Evolutionary conservation across 2,329 filamentous ascomycete genomes (phyloP).

Genomic region (Fusarium robinianum): DNA sequence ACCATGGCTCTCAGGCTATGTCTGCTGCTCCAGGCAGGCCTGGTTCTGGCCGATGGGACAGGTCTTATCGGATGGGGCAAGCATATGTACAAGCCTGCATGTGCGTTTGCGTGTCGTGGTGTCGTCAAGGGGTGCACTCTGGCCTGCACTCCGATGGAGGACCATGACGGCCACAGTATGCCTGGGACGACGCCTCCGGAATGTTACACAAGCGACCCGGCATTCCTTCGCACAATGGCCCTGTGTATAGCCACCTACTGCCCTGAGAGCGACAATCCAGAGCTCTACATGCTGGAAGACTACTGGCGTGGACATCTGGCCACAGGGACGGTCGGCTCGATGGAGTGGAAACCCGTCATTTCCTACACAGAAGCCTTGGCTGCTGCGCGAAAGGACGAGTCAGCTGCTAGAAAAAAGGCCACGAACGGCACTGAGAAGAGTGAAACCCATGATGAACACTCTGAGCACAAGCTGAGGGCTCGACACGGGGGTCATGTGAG

Average conservation of each 20-base stretch:
- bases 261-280: constrained; percentile 25
- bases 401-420: constrained; percentile 4
- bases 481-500: constrained; percentile 19
- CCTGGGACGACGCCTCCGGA: constrained; percentile 30
- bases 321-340: constrained; percentile 35
- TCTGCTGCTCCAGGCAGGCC: constrained; percentile 1
- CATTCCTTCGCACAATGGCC: constrained; percentile 42
- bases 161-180: constrained; percentile 35
- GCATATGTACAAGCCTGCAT: constrained; percentile 43
- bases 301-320: constrained; percentile 40
- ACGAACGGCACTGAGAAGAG: background rate
- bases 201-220: constrained; percentile 38
- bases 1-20: constrained; percentile 3
- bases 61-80: constrained; percentile 45
- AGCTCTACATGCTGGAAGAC: constrained; percentile 25
- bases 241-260: constrained; percentile 43
- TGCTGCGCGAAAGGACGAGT: constrained; percentile 30
- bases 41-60: constrained; percentile 23
- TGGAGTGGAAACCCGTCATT: constrained; percentile 31
- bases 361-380: constrained; percentile 37
- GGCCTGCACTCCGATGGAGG: constrained; percentile 37
- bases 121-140: constrained; percentile 36
- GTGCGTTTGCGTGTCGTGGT: constrained; percentile 43
- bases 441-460: background rate
- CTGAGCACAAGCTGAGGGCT: background rate